A percentile compares a stretch with the other conserved stretches of the same genome.
phyloP scores from a whole-genome alignment of 192 early-diverging fungal genomes.

The Cetraspora pellucida region DNA sequence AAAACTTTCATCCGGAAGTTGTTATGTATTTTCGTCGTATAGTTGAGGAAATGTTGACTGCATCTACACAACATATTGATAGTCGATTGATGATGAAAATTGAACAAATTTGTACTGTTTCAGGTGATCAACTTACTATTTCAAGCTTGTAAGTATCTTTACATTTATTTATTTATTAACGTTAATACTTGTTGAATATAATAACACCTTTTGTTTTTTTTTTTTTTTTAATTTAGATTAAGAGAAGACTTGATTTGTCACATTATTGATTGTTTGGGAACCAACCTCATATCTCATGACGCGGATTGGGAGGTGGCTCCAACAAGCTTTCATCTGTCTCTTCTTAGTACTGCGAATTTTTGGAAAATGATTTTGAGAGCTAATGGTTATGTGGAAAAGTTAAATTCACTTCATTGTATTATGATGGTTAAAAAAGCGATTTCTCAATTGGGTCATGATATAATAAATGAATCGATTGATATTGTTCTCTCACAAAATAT shows the following conservation, averaged over 20 bases:
- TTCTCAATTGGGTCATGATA: not conserved
- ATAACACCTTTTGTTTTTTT: too few species aligned
- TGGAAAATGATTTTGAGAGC: slow-evolving; percentile 18
- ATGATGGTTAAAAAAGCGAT: not conserved
- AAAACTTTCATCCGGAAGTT: not conserved
- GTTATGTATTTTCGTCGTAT: not conserved
- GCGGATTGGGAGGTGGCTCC: too few species aligned
- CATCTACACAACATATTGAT: not conserved
- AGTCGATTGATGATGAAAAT: not conserved
- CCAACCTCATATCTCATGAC: too few species aligned
- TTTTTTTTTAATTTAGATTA: too few species aligned
- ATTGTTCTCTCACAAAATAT: slow-evolving; percentile 12
- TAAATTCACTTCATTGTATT: not conserved
- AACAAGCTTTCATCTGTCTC: not conserved
- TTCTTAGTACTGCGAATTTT: slow-evolving; percentile 19
- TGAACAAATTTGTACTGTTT: not conserved
- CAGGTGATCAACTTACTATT: not conserved
- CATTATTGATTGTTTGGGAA: too few species aligned
- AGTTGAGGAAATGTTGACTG: not conserved
- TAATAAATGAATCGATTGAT: not conserved
- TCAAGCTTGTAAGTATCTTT: not conserved
- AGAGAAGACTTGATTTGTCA: too few species aligned
- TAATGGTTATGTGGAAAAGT: not conserved
- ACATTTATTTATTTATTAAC: not conserved
- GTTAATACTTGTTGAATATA: too few species aligned